These are phyloP conservation scores for Draba incana DNA, from an alignment of 345 rosid genomes.

Conservation along the genomic window DNA sequence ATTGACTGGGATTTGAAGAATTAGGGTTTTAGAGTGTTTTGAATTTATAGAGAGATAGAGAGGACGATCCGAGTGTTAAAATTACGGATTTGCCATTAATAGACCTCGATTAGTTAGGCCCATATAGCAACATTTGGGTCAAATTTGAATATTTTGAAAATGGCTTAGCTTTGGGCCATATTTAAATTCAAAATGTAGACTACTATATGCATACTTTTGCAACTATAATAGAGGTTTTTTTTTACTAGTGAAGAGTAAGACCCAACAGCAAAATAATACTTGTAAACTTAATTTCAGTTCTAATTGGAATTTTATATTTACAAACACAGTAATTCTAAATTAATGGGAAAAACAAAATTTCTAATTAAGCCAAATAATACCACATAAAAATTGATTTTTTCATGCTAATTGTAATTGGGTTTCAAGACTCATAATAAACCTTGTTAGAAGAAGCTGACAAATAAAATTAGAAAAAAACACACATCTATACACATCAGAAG, in stretches of 20 bases:
- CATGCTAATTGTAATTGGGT: not conserved
- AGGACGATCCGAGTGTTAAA: not conserved
- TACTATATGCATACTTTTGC: too few species aligned
- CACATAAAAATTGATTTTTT: not conserved
- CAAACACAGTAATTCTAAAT: not conserved
- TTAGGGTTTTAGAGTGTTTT: not conserved
- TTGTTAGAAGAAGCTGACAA: not conserved
- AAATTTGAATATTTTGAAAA: too few species aligned
- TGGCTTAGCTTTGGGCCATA: too few species aligned
- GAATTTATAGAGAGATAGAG: not conserved
- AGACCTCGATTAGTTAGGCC: not conserved
- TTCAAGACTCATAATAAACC: not conserved
- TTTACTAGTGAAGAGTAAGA: too few species aligned
- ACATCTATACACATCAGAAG: constrained; percentile 15
- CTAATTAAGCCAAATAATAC: not conserved
- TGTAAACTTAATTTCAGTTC: too few species aligned
- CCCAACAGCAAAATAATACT: too few species aligned
- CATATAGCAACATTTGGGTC: not conserved
- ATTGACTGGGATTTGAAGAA: not conserved
- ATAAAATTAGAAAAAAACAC: not conserved
- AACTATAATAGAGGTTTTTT: too few species aligned
- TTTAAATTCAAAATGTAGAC: too few species aligned
- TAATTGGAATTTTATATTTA: not conserved
- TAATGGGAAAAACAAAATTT: too few species aligned
- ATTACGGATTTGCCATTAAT: not conserved